Percentiles rank a stretch among this genome's conserved stretches.
These are phyloP conservation scores for Suillus placidus DNA, from an alignment of 768 basidiomycete species.

Conservation along the genomic window DNA sequence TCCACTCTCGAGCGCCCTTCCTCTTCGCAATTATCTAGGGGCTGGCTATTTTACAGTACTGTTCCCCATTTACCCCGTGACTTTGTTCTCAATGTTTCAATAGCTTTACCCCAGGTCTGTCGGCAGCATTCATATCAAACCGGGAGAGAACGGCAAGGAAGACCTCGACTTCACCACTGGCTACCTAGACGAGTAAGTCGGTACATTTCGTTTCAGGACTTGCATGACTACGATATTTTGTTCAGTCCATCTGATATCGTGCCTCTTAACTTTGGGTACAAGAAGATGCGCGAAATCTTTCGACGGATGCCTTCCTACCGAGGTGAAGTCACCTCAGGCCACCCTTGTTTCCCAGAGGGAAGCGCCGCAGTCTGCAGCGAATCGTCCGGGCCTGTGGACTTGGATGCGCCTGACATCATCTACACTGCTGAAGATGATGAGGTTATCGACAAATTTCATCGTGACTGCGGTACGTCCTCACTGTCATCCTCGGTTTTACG, in stretches of 20 bases:
- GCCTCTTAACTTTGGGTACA: constrained; percentile 52
- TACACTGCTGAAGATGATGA: no score
- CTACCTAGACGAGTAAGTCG: constrained; percentile 46
- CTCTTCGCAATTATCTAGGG: no score
- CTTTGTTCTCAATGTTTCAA: not conserved
- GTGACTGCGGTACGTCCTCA: no score
- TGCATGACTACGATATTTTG: not conserved
- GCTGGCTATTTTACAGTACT: no score
- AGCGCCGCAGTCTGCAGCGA: no score
- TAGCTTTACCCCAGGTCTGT: constrained; percentile 18
- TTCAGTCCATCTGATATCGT: no score
- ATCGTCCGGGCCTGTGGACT: no score
- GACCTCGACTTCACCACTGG: constrained; percentile 48
- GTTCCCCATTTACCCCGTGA: no score
- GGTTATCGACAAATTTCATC: no score
- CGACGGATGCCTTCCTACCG: constrained; percentile 50
- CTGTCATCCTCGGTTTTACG: not conserved
- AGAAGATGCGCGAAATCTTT: constrained; percentile 53
- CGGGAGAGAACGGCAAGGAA: constrained; percentile 43
- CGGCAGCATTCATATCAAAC: constrained; percentile 52
- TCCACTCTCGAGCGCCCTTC: no score
- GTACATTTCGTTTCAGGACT: not conserved
- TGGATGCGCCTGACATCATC: no score
- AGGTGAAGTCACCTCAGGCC: constrained; percentile 19
- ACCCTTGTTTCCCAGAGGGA: constrained; percentile 33